Evolutionary conservation across 2,329 filamentous ascomycete genomes (phyloP).

Genomic region (Diaporthe longicolla): DNA sequence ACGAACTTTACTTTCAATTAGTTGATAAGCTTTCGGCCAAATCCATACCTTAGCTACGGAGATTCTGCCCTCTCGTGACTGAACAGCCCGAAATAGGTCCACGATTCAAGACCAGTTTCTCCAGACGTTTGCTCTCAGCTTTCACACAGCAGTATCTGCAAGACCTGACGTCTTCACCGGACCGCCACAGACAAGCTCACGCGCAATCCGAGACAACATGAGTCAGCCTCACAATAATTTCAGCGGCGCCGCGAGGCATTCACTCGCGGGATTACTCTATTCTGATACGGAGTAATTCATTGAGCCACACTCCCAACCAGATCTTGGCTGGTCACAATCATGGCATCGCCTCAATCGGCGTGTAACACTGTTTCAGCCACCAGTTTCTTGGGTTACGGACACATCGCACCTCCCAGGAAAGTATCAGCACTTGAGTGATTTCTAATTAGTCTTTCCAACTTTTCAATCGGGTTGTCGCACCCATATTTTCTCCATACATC

Average conservation of each 20-base stretch:
- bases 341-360: not conserved
- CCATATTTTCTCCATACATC: too few species aligned
- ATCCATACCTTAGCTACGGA: not conserved
- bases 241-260: not conserved
- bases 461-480: not conserved
- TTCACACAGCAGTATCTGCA: not conserved
- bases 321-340: too few species aligned
- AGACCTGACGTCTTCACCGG: not conserved
- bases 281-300: not conserved
- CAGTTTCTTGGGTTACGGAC: not conserved
- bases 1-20: slow-evolving; percentile 10
- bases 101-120: slow-evolving; percentile 1
- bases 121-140: not conserved
- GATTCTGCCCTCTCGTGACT: not conserved
- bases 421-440: not conserved
- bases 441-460: too few species aligned
- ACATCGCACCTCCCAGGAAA: not conserved
- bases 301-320: too few species aligned
- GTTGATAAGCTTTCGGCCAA: slow-evolving; percentile 16
- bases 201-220: not conserved
- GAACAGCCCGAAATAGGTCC: not conserved
- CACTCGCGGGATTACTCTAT: not conserved
- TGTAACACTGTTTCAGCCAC: not conserved
- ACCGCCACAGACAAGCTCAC: not conserved
- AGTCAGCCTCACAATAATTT: not conserved